Base-by-base conservation (phyloP, 1,284 basidiomycete species). In the Moesziomyces sp. region DNA sequence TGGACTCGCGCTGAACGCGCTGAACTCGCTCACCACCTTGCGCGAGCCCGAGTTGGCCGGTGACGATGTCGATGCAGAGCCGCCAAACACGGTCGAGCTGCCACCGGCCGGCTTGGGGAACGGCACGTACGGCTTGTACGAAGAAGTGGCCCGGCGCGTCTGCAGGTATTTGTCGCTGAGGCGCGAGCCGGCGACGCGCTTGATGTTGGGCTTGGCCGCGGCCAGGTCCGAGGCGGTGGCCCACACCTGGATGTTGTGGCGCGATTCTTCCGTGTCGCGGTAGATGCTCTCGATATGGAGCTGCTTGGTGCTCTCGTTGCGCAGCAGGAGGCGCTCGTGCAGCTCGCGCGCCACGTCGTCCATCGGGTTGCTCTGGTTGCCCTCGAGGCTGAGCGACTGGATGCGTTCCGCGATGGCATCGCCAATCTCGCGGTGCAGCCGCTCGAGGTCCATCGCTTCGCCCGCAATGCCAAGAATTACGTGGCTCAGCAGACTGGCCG, bases 381-480 rank as follows among this genome's bases (percentile, higher is more conserved):
- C 86, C 26, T 82, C 78, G 9, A 85, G 66, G 60, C 86, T 86
- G 63, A 94, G 91, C 43, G 91, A 91, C 26, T 93, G 88, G 82
- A 99, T 93, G 53, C 95, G 89, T 76, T 94, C 90, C 5, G 94
- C 94, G 18, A 99, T 95, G 5, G 94, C 94, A 69, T 92, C 88
- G 6, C 94, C 94, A 52, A 98, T 93, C 85, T 97, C 94, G 46
- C 91, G 89, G 64, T 99, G 93, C 48, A 99, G 88, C 43, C 95
- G 90, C 81, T 99, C 97, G 92, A 99, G 74, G 84, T 99, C 96
- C 79, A 99, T 91, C 79, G 98, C 97, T 86, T 99, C 96, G 24
- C 98, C 88, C 30, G 98, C 96, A 77, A 93, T 93, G 23, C 94
- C 96, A 56, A 97, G 93, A 72, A 99, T 99, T 38, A 96, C 97